These are phyloP conservation scores for Sporothrix humicola DNA, from an alignment of 2,329 filamentous ascomycete species.

Conservation along the genomic window DNA sequence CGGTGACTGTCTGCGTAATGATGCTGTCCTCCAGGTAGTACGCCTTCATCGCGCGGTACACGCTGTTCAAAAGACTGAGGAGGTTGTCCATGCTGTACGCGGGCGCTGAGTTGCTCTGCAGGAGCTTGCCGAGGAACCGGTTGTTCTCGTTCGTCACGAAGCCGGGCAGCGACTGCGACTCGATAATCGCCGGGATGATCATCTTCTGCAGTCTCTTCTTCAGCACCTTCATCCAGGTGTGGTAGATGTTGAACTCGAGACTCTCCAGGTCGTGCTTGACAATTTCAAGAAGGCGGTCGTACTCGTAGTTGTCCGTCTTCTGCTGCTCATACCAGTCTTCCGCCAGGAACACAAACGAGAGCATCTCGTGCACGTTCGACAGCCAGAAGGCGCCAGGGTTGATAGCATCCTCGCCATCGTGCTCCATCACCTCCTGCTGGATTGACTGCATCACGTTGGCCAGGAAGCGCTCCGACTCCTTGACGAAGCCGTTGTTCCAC, in stretches of 20 bases:
- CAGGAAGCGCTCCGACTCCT: slow-evolving; percentile 97
- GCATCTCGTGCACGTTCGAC: slow-evolving; percentile 99
- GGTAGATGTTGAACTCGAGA: slow-evolving; percentile 99
- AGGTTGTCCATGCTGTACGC: slow-evolving; percentile 99
- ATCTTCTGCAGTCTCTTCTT: slow-evolving; percentile 99
- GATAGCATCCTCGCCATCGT: slow-evolving; percentile 95
- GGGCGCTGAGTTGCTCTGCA: slow-evolving; percentile 86
- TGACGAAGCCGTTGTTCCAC: slow-evolving; percentile 99
- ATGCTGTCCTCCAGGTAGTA: slow-evolving; percentile 97
- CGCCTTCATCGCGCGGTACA: slow-evolving; percentile 98
- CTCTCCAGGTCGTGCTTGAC: slow-evolving; percentile 99
- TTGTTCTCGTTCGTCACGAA: slow-evolving; percentile 99
- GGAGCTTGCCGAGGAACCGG: slow-evolving; percentile 94
- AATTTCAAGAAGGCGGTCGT: slow-evolving; percentile 94
- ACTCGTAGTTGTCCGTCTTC: slow-evolving; percentile 99
- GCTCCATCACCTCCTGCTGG: slow-evolving; percentile 98
- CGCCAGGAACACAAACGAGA: slow-evolving; percentile 97
- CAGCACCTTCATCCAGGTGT: slow-evolving; percentile 99
- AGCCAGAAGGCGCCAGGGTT: slow-evolving; percentile 99
- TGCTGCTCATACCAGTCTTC: slow-evolving; percentile 99
- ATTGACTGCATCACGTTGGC: slow-evolving; percentile 99
- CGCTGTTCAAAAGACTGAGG: slow-evolving; percentile 91
- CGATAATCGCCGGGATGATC: slow-evolving; percentile 99
- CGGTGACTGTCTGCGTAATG: slow-evolving; percentile 92
- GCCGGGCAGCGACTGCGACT: slow-evolving; percentile 95